These are phyloP conservation scores for Amoebophrya sp. DNA, from an alignment of 169 alveolate species.

Conservation along the genomic window DNA sequence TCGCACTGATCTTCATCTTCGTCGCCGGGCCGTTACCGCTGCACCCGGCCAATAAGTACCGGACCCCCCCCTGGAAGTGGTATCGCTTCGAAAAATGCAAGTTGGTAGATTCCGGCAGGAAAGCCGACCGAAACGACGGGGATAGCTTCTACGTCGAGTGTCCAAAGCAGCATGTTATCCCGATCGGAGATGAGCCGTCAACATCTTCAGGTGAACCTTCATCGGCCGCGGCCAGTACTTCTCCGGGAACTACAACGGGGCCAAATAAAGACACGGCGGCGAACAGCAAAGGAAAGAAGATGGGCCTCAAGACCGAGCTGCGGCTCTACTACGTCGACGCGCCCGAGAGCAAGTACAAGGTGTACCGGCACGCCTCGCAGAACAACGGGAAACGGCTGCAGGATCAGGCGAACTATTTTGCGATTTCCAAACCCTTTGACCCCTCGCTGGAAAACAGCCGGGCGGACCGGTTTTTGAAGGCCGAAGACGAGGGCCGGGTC, in stretches of 20 bases:
- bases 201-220: too few relatives aligned
- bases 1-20: neutral
- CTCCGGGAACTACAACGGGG: neutral
- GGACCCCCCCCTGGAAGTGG: neutral
- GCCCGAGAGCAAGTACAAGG: neutral
- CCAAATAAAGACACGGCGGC: neutral
- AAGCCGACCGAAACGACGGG: neutral
- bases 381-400: neutral
- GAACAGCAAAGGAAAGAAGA: too few relatives aligned
- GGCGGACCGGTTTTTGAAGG: neutral
- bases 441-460: neutral
- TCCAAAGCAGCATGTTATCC: too few relatives aligned
- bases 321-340: neutral
- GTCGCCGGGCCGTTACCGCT: neutral
- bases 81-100: neutral
- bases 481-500: too few relatives aligned
- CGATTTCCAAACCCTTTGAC: too few relatives aligned
- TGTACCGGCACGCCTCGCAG: neutral
- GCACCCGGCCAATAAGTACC: neutral
- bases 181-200: too few relatives aligned
- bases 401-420: neutral
- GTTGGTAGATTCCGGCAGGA: neutral
- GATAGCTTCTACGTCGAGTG: neutral
- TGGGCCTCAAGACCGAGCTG: neutral
- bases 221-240: too few relatives aligned